A percentile compares a stretch with the other conserved stretches of the same genome.
These are phyloP conservation scores for Diplosphaera chodatii DNA, from an alignment of 139 green algal genomes.

Conservation along the genomic window DNA sequence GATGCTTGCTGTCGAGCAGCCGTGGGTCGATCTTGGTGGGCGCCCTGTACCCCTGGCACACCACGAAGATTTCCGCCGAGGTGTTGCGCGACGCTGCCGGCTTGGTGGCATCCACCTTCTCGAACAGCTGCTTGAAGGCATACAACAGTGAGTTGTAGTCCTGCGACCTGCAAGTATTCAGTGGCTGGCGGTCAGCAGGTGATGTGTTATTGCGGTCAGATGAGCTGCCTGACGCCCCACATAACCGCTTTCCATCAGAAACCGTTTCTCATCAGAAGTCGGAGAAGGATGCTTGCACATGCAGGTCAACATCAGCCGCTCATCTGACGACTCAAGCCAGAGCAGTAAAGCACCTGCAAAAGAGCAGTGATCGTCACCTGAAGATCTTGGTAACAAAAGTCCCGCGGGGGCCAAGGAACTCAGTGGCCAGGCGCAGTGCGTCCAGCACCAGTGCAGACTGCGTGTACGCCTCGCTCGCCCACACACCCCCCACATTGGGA, in stretches of 20 bases:
- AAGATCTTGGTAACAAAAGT: conserved; percentile 98
- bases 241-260: no score
- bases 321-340: no score
- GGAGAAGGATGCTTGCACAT: no score
- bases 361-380: no score
- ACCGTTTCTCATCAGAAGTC: no score
- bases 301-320: no score
- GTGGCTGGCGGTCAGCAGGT: not conserved
- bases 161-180: conserved; percentile 48
- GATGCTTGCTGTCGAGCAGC: conserved; percentile 83
- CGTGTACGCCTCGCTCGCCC: conserved; percentile 80
- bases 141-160: conserved; percentile 98
- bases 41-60: conserved; percentile 94
- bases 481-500: conserved; percentile 95
- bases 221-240: no score
- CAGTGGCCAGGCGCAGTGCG: conserved; percentile 81
- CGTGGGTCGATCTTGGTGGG: conserved; percentile 94
- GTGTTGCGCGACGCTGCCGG: conserved; percentile 80
- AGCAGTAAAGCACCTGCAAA: no score
- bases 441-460: conserved; percentile 90
- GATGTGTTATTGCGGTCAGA: no score
- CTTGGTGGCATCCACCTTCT: conserved; percentile 94
- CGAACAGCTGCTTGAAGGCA: conserved; percentile 96
- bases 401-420: conserved; percentile 82
- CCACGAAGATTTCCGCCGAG: conserved; percentile 95